These are phyloP conservation scores for Uronychia setigera DNA, from an alignment of 73 alveolate species.

Conservation along the genomic window DNA sequence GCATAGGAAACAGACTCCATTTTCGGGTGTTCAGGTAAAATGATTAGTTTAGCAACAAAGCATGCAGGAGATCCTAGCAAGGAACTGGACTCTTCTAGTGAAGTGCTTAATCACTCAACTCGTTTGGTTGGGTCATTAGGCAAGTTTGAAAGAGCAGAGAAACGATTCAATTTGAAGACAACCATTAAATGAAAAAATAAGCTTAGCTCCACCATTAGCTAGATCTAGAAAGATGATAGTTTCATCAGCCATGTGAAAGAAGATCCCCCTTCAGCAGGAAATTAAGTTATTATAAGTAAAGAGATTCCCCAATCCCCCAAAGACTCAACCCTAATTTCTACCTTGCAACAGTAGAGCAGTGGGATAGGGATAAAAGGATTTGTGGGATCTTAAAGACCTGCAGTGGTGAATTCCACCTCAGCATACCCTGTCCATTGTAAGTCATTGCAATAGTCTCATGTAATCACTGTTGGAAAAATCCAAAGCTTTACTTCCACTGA, in stretches of 20 bases:
- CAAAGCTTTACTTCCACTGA: not conserved
- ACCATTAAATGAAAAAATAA: not conserved
- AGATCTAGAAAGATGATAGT: not conserved
- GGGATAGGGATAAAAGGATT: not conserved
- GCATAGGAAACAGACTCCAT: not conserved
- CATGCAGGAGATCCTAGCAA: not conserved
- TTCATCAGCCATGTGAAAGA: not conserved
- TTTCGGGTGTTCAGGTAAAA: not conserved
- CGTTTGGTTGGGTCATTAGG: too few relatives aligned
- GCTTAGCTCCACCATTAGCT: not conserved
- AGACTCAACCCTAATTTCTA: not conserved
- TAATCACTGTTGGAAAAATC: too few relatives aligned
- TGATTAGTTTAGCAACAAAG: not conserved
- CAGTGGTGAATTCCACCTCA: too few relatives aligned
- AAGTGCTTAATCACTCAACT: too few relatives aligned
- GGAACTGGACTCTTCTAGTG: not conserved
- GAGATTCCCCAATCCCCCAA: too few relatives aligned
- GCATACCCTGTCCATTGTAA: too few relatives aligned
- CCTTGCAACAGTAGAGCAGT: not conserved
- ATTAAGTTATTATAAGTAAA: too few relatives aligned
- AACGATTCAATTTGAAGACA: not conserved
- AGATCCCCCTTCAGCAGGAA: not conserved
- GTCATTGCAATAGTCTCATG: too few relatives aligned
- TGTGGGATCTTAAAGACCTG: not conserved
- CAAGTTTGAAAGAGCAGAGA: not conserved